A percentile compares a stretch with the other conserved stretches of the same genome.
phyloP scores from a whole-genome alignment of 805 yeast genomes.

The Saturnispora bothae region DNA sequence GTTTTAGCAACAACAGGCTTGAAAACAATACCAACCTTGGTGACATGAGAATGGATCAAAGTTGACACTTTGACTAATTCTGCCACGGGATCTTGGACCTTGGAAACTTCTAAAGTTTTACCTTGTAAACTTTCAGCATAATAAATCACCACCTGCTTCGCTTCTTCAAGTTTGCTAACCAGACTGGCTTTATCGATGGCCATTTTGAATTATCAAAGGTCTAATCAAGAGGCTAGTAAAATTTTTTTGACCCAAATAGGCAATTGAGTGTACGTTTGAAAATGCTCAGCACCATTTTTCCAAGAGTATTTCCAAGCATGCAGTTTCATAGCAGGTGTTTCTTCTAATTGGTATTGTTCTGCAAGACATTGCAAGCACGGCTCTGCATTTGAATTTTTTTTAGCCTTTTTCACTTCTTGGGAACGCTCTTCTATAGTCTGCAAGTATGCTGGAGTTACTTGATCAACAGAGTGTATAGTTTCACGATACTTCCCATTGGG shows the following conservation, averaged over 20 bases:
- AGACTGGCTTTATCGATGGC: constrained; percentile 2
- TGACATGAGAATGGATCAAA: constrained; percentile 62
- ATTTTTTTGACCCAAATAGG: constrained; percentile 6
- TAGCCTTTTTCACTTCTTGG: constrained; percentile 11
- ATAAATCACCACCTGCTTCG: not conserved
- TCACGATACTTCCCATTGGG: constrained; percentile 12
- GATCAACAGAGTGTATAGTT: constrained; percentile 4
- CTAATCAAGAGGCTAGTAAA: constrained; percentile 2
- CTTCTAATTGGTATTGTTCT: constrained; percentile 17
- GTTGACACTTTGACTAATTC: constrained; percentile 52
- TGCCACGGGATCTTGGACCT: constrained; percentile 34
- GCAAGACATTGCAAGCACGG: constrained; percentile 27
- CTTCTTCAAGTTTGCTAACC: not conserved
- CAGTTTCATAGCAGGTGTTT: constrained; percentile 30
- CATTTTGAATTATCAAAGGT: no score
- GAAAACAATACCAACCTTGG: constrained; percentile 65
- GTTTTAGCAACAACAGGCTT: constrained; percentile 42
- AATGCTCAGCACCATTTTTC: not conserved
- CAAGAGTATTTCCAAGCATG: constrained; percentile 32
- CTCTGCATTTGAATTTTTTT: constrained; percentile 11
- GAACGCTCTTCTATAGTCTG: constrained; percentile 11
- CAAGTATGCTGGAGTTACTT: constrained; percentile 7
- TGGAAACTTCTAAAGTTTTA: constrained; percentile 15
- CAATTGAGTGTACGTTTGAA: constrained; percentile 1
- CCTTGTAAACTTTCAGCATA: not conserved